Percentiles rank a stretch among this genome's conserved stretches.
Conservation (phyloP, 768 basidiomycete genomes). For the Amanita subjunquillea region DNA sequence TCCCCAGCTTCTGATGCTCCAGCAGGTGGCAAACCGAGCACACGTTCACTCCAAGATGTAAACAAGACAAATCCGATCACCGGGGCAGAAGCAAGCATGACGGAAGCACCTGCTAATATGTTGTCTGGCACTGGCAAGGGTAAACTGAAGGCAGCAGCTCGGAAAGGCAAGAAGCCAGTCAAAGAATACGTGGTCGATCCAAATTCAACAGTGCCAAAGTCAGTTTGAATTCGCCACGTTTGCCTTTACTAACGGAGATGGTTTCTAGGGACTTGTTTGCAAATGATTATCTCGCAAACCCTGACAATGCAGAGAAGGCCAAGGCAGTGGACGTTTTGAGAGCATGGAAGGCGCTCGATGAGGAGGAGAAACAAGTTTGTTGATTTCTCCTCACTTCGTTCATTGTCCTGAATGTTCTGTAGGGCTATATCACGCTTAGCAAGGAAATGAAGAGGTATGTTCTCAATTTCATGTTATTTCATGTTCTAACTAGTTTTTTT, state of each 20-base stretch:
- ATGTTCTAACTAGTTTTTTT: background rate
- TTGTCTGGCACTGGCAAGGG: too few relatives aligned
- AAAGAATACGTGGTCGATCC: background rate
- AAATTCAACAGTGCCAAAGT: background rate
- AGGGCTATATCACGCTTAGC: background rate
- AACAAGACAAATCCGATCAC: too few relatives aligned
- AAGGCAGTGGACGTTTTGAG: background rate
- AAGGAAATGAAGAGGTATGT: background rate
- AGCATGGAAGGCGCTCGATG: background rate
- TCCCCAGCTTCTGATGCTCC: too few relatives aligned
- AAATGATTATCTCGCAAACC: background rate
- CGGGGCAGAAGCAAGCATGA: too few relatives aligned
- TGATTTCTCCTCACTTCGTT: background rate
- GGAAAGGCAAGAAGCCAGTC: background rate
- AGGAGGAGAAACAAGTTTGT: background rate
- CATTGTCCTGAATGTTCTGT: background rate
- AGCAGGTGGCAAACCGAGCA: too few relatives aligned
- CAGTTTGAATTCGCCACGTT: background rate
- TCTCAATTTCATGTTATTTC: conserved; percentile 1
- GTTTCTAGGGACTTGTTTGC: background rate
- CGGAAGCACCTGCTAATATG: too few relatives aligned
- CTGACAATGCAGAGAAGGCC: background rate
- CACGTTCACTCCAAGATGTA: too few relatives aligned
- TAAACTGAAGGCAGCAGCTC: background rate
- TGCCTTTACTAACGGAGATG: conserved; percentile 1